These are phyloP conservation scores for Anthracocystis panici-leucophaei DNA, from an alignment of 1,284 basidiomycete genomes.

Conservation along the genomic window DNA sequence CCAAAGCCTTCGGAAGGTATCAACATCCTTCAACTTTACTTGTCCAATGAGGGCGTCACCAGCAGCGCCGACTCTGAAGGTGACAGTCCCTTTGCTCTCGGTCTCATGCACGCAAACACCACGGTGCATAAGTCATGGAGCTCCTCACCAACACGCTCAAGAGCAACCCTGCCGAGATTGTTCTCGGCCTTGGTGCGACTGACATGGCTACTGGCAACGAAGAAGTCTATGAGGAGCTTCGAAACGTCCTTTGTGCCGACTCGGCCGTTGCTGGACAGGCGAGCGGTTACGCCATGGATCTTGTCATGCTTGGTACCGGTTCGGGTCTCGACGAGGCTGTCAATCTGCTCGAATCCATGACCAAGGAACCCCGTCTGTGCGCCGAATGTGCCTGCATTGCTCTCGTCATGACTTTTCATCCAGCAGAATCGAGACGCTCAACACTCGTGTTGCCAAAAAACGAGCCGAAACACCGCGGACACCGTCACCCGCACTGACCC, in stretches of 20 bases:
- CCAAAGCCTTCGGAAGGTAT: conserved; percentile 68
- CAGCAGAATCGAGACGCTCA: conserved; percentile 68
- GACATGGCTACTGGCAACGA: conserved; percentile 69
- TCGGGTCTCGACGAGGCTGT: conserved; percentile 67
- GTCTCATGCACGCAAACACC: conserved; percentile 69
- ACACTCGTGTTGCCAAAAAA: conserved; percentile 64
- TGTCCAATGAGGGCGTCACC: conserved; percentile 65
- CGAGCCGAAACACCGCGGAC: too few relatives aligned
- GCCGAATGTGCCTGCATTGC: conserved; percentile 68
- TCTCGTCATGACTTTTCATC: conserved; percentile 67
- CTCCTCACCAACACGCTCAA: conserved; percentile 66
- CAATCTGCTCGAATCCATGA: conserved; percentile 68
- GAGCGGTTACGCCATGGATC: conserved; percentile 69
- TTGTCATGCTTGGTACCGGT: conserved; percentile 68
- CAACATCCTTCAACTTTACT: conserved; percentile 65
- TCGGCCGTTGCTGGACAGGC: conserved; percentile 68
- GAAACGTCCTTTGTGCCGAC: conserved; percentile 67
- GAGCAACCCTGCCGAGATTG: conserved; percentile 67
- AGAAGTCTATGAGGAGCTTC: conserved; percentile 68
- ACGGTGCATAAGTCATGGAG: conserved; percentile 67
- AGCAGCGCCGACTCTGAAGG: conserved; percentile 68
- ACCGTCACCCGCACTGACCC: too few relatives aligned
- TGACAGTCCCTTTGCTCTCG: conserved; percentile 67
- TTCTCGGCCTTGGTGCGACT: conserved; percentile 68
- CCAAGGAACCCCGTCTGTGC: conserved; percentile 69